A percentile compares a stretch with the other conserved stretches of the same genome.
Conservation (phyloP, 169 alveolate genomes). For the Babesia gibsoni region DNA sequence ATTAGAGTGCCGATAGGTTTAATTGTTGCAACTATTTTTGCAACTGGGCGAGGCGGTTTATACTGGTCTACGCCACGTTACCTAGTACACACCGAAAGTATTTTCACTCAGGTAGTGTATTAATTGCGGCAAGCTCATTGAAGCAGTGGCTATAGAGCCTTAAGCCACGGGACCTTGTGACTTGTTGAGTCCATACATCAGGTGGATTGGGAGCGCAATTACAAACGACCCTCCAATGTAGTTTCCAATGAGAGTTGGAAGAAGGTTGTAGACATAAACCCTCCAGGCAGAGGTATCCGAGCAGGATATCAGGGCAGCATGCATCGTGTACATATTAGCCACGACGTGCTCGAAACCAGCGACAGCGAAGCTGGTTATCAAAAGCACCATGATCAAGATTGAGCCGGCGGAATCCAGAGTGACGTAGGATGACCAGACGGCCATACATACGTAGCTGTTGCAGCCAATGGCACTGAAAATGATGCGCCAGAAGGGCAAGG, state of each 20-base stretch:
- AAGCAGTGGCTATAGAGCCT: no score
- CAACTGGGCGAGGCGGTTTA: no score
- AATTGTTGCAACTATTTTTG: no score
- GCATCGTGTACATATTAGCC: conserved; percentile 74
- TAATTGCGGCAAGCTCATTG: no score
- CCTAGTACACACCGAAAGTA: no score
- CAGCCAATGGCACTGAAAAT: conserved; percentile 71
- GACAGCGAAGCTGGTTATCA: conserved; percentile 73
- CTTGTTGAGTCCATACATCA: conserved; percentile 30
- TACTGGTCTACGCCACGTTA: no score
- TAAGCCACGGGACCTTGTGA: no score
- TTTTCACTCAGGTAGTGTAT: no score
- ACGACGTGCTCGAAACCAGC: conserved; percentile 77
- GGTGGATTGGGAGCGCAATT: conserved; percentile 32
- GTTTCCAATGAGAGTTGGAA: conserved; percentile 71
- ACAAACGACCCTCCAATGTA: conserved; percentile 49
- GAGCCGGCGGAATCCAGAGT: conserved; percentile 54
- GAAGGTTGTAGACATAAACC: conserved; percentile 59
- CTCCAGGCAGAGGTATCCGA: conserved; percentile 29
- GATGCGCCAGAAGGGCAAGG: conserved; percentile 59
- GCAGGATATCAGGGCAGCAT: conserved; percentile 59
- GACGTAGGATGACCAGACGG: conserved; percentile 69
- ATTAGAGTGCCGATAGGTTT: no score
- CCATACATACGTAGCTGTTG: conserved; percentile 71
- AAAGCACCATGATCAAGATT: conserved; percentile 30